Conservation (phyloP, 2,329 filamentous ascomycete species). For the Chalaropsis thielavioides region DNA sequence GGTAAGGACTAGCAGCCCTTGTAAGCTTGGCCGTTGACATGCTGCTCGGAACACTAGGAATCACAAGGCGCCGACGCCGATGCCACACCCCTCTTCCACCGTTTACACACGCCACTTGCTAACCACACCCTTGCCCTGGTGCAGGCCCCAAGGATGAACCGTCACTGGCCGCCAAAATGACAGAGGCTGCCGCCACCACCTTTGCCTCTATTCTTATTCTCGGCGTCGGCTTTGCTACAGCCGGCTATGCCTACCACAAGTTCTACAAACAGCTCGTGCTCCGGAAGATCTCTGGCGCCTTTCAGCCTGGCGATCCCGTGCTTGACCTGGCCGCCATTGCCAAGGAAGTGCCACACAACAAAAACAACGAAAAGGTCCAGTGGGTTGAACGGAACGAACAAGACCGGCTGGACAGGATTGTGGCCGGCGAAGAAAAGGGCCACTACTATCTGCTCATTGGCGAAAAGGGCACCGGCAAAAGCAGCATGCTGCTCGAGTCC, state of each 20-base stretch:
- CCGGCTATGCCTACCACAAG: slow-evolving; percentile 65
- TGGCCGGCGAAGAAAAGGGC: slow-evolving; percentile 55
- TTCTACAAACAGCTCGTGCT: slow-evolving; percentile 83
- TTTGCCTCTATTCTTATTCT: slow-evolving; percentile 60
- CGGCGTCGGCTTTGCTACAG: slow-evolving; percentile 47
- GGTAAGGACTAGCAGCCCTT: neutral
- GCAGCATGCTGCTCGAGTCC: slow-evolving; percentile 84
- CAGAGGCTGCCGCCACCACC: slow-evolving; percentile 60
- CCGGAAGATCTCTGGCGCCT: slow-evolving; percentile 85
- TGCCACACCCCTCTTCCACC: no score
- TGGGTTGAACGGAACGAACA: slow-evolving; percentile 85
- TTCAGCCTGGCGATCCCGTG: slow-evolving; percentile 80
- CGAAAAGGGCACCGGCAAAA: slow-evolving; percentile 94
- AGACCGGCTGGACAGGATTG: slow-evolving; percentile 62
- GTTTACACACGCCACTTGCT: neutral
- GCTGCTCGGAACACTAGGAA: neutral
- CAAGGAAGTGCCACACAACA: slow-evolving; percentile 37
- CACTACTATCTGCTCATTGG: slow-evolving; percentile 88
- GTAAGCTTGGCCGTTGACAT: neutral
- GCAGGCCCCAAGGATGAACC: slow-evolving; percentile 22
- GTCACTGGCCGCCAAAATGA: slow-evolving; percentile 44
- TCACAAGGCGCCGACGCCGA: no score
- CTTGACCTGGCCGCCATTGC: slow-evolving; percentile 60
- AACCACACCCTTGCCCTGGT: neutral
- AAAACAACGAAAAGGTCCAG: slow-evolving; percentile 30